Percentiles rank a stretch among this genome's conserved stretches.
phyloP scores from a whole-genome alignment of 768 basidiomycete species.

The Russula compacta region DNA sequence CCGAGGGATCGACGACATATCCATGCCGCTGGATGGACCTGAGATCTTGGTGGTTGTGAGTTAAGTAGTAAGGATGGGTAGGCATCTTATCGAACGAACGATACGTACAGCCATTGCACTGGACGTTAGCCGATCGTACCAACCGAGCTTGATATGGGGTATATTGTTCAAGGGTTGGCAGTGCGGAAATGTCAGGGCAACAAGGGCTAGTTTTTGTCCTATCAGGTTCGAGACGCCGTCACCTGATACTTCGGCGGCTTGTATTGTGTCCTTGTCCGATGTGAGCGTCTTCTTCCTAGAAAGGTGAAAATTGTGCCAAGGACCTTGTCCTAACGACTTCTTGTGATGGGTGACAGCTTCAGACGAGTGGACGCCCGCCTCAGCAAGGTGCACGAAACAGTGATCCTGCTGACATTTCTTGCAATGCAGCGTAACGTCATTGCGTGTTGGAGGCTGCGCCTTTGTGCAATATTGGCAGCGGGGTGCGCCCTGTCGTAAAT shows the following conservation, averaged over 20 bases:
- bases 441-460: conserved; percentile 2
- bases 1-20: conserved; percentile 8
- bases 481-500: background rate
- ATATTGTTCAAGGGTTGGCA: conserved; percentile 42
- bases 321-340: conserved; percentile 8
- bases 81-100: background rate
- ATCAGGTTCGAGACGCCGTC: conserved; percentile 24
- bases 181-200: conserved; percentile 39
- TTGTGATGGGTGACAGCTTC: conserved; percentile 26
- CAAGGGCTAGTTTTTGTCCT: conserved; percentile 32
- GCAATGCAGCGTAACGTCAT: conserved; percentile 27
- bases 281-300: conserved; percentile 19
- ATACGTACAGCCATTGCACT: background rate
- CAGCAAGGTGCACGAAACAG: conserved; percentile 33
- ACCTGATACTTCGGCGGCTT: conserved; percentile 33
- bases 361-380: conserved; percentile 30
- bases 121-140: conserved; percentile 41
- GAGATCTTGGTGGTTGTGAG: background rate
- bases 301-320: conserved; percentile 32
- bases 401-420: conserved; percentile 28
- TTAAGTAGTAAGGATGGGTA: background rate
- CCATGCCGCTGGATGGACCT: background rate
- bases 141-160: conserved; percentile 39
- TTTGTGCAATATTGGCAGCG: background rate
- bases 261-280: conserved; percentile 10